These are phyloP conservation scores for Tubosaeta brunneosetosa DNA, from an alignment of 768 basidiomycete genomes.

Conservation along the genomic window DNA sequence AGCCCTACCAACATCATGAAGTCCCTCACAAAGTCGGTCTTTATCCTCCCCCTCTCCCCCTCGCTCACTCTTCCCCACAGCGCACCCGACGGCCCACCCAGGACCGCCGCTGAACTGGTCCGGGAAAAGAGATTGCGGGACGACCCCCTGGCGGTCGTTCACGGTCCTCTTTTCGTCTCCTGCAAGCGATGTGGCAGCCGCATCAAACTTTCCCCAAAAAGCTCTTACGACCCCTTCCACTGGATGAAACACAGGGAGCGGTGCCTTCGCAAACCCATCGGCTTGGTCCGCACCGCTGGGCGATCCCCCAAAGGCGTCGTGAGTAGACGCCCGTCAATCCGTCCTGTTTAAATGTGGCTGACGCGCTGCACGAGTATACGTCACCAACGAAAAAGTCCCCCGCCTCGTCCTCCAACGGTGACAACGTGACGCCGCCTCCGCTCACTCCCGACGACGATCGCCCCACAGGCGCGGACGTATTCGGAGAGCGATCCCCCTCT, in stretches of 20 bases:
- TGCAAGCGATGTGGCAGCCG: slow-evolving; percentile 51
- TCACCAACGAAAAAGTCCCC: slow-evolving; percentile 21
- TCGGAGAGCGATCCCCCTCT: slow-evolving; percentile 23
- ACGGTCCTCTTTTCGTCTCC: slow-evolving; percentile 46
- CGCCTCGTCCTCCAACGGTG: slow-evolving; percentile 27
- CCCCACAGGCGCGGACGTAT: slow-evolving; percentile 13
- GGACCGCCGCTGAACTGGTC: slow-evolving; percentile 40
- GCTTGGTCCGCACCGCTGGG: slow-evolving; percentile 10
- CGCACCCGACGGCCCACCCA: slow-evolving; percentile 25
- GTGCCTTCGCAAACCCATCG: slow-evolving; percentile 47
- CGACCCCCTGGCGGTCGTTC: slow-evolving; percentile 50
- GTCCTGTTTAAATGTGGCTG: not conserved
- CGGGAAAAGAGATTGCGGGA: slow-evolving; percentile 49
- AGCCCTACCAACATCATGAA: too few species aligned
- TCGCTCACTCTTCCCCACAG: slow-evolving; percentile 17
- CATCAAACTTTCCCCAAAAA: slow-evolving; percentile 67
- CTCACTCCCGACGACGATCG: slow-evolving; percentile 35
- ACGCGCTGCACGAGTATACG: slow-evolving; percentile 13
- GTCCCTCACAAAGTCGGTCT: slow-evolving; percentile 18
- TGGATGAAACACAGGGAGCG: slow-evolving; percentile 62
- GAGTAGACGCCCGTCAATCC: slow-evolving; percentile 7
- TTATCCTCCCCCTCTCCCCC: not conserved
- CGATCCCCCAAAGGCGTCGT: slow-evolving; percentile 24
- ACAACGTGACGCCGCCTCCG: slow-evolving; percentile 32
- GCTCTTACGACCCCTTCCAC: slow-evolving; percentile 60